Percentiles rank a stretch among this genome's conserved stretches.
Conservation (phyloP, 73 alveolate genomes). For the Urostyla sp. region DNA sequence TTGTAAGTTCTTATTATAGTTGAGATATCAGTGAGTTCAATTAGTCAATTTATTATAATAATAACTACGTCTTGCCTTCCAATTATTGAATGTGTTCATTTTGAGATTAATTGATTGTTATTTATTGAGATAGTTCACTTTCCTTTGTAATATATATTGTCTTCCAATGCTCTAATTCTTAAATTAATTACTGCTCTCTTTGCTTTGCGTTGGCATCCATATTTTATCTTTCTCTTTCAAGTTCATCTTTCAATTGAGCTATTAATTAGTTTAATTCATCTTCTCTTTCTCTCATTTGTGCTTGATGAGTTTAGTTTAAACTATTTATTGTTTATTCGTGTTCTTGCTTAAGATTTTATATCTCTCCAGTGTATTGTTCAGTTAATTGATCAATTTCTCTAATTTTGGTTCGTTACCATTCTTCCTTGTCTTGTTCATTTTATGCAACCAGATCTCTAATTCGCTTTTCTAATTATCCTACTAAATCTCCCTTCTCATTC, state of each 20-base stretch:
- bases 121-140: constrained; percentile 21
- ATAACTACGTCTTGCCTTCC: background rate
- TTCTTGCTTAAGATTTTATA: background rate
- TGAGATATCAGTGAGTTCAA: constrained; percentile 27
- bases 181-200: constrained; percentile 40
- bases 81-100: background rate
- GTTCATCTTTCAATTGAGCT: constrained; percentile 9
- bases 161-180: constrained; percentile 63
- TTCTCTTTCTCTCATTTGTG: constrained; percentile 19
- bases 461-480: constrained; percentile 52
- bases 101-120: background rate
- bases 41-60: constrained; percentile 36
- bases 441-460: constrained; percentile 35
- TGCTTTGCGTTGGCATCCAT: constrained; percentile 60
- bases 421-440: constrained; percentile 32
- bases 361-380: constrained; percentile 53
- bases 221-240: constrained; percentile 54
- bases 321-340: background rate
- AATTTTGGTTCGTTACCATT: constrained; percentile 8
- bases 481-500: constrained; percentile 47
- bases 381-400: constrained; percentile 52
- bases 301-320: too few relatives aligned
- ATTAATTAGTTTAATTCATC: background rate
- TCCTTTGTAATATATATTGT: background rate
- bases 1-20: constrained; percentile 2